Conservation (phyloP, 768 basidiomycete species). For the Galerina sulciceps region DNA sequence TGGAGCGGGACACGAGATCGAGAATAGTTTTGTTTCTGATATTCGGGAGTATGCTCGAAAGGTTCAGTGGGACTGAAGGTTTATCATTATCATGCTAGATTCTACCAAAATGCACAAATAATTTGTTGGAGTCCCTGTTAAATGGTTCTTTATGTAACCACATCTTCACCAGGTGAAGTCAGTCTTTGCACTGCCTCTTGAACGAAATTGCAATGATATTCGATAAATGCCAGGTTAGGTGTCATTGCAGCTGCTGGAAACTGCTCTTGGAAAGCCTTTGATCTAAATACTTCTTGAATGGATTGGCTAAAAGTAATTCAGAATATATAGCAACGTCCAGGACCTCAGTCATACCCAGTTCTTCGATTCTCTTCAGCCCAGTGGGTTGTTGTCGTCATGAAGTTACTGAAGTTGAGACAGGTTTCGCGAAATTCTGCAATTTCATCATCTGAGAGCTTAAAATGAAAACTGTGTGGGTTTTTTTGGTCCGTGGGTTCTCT, state of each 20-base stretch:
- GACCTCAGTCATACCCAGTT: constrained; percentile 10
- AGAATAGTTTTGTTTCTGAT: constrained; percentile 72
- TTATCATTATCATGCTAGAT: neutral
- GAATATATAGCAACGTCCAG: neutral
- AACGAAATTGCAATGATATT: constrained; percentile 28
- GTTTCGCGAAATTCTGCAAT: constrained; percentile 14
- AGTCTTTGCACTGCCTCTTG: constrained; percentile 17
- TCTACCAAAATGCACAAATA: neutral
- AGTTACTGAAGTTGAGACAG: constrained; percentile 2
- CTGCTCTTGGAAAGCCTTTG: neutral
- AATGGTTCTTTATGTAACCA: neutral
- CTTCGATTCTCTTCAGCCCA: constrained; percentile 24
- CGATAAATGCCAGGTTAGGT: constrained; percentile 21
- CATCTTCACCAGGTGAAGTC: constrained; percentile 18
- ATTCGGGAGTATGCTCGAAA: constrained; percentile 76
- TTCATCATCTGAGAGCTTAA: constrained; percentile 21
- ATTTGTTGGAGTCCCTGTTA: neutral
- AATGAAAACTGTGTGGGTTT: constrained; percentile 20
- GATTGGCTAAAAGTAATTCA: constrained; percentile 21
- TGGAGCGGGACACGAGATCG: constrained; percentile 74
- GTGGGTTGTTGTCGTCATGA: constrained; percentile 19
- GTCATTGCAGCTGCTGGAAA: neutral
- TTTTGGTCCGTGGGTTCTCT: constrained; percentile 12
- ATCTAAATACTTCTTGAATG: constrained; percentile 16
- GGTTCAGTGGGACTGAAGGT: constrained; percentile 76